Conservation (phyloP, 169 alveolate genomes). For the Plasmodium blacklocki region DNA sequence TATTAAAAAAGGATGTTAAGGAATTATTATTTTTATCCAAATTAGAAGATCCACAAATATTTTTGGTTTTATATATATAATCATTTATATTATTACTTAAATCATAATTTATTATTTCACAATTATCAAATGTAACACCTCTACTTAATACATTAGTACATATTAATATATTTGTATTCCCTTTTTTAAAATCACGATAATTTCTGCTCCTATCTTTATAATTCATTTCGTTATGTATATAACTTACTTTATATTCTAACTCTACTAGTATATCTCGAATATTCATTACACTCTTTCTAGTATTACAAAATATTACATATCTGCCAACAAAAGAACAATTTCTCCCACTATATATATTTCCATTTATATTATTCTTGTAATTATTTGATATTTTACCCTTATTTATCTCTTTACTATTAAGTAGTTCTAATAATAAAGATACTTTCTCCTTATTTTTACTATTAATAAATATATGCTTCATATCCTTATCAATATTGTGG, state of each 20-base stretch:
- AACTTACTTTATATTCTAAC: constrained; percentile 63
- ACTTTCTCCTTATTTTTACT: constrained; percentile 74
- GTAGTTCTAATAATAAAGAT: constrained; percentile 47
- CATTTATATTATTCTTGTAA: too few species aligned
- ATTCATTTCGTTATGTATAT: constrained; percentile 71
- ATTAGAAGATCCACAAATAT: neutral
- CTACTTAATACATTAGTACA: constrained; percentile 76
- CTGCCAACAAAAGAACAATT: constrained; percentile 2
- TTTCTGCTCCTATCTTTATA: constrained; percentile 59
- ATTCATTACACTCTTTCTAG: constrained; percentile 70
- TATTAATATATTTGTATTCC: constrained; percentile 39
- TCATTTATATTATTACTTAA: constrained; percentile 75
- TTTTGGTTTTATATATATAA: constrained; percentile 61
- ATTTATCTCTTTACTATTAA: constrained; percentile 18
- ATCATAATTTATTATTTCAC: constrained; percentile 63
- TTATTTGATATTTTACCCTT: neutral
- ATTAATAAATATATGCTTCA: constrained; percentile 69
- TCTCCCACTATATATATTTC: neutral
- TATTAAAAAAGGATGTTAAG: constrained; percentile 62
- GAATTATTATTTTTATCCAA: constrained; percentile 28
- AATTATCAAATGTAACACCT: constrained; percentile 61
- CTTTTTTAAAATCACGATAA: constrained; percentile 58
- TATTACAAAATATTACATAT: constrained; percentile 74
- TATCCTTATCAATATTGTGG: constrained; percentile 41
- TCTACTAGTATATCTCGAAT: constrained; percentile 28